Base-by-base conservation (phyloP, 257 asterid genomes). In the Rhazya stricta region DNA sequence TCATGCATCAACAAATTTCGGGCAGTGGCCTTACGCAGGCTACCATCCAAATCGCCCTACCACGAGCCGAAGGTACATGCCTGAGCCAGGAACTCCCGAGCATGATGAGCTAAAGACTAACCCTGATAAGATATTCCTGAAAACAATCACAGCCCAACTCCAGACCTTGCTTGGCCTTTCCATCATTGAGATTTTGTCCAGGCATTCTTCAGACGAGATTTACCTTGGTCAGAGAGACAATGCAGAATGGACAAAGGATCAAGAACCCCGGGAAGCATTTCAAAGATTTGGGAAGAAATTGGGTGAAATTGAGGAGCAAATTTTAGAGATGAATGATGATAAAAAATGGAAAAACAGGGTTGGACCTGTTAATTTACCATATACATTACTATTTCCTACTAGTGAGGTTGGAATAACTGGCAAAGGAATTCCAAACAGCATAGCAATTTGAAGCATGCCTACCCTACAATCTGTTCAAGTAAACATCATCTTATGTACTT, bases 1-100 rank as follows among this genome's bases (percentile, higher is more conserved):
- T 65, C 96, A 92, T 19, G 97, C 97, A 23, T 90, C 97, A 2
- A 81, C 90, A 43, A 90, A 90, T 78, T 92, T 90, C 30, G 93
- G 96, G 18, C 94, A 88, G 81, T 90, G 88, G 85, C 89, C 96
- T 58, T 92, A 85, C 25, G 91, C 86, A 11, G 97, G 97, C 43
- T 89, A 85, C 74, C 79, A 81, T 36, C 96, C 89, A 3, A 91
- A 89, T 77, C 88, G 96, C 29, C 96, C 97, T 0, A 77, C 94
- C 12, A 79, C 84, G 10, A 90, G 96, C 80, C 86, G 96, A 2
- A 82, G 96, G 63, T 79, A 90, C 85, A 85, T 92, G 78, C 96
- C 98, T 10, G 87, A 87, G 57, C 77, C 71, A 0, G 86, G 83
- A 8, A 83, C 84, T 9, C 91, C 88, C 1, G 97, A 87, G 62